These are phyloP conservation scores for Thamnidium elegans DNA, from an alignment of 192 early-diverging fungal species.

Conservation along the genomic window DNA sequence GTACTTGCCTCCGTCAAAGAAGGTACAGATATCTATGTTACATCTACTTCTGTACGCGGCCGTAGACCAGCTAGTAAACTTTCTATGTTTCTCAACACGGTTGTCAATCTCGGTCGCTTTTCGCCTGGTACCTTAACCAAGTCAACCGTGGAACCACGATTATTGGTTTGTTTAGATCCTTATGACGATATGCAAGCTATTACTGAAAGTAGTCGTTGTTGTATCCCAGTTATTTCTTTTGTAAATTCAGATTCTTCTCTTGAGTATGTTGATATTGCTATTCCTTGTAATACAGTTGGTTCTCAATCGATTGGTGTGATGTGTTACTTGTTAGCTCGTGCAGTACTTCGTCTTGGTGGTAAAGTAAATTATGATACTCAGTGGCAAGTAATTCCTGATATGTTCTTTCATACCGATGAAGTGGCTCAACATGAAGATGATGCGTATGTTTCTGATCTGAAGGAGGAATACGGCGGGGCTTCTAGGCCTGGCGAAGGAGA, in stretches of 20 bases:
- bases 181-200: neutral
- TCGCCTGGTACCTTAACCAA: constrained; percentile 8
- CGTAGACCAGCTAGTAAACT: neutral
- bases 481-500: too few species aligned
- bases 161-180: neutral
- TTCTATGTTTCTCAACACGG: neutral
- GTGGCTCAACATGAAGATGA: neutral
- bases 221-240: neutral
- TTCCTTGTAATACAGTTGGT: neutral
- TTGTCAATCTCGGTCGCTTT: neutral
- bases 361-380: neutral
- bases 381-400: neutral
- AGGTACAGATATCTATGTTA: neutral
- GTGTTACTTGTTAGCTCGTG: neutral
- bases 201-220: neutral
- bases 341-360: neutral
- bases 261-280: neutral
- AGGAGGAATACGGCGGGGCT: too few species aligned
- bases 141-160: neutral
- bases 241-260: neutral
- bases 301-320: neutral
- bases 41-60: neutral
- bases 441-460: too few species aligned
- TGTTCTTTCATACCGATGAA: constrained; percentile 7
- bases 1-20: neutral